phyloP scores from a whole-genome alignment of 331 rosid genomes.

The Malus hybrid region DNA sequence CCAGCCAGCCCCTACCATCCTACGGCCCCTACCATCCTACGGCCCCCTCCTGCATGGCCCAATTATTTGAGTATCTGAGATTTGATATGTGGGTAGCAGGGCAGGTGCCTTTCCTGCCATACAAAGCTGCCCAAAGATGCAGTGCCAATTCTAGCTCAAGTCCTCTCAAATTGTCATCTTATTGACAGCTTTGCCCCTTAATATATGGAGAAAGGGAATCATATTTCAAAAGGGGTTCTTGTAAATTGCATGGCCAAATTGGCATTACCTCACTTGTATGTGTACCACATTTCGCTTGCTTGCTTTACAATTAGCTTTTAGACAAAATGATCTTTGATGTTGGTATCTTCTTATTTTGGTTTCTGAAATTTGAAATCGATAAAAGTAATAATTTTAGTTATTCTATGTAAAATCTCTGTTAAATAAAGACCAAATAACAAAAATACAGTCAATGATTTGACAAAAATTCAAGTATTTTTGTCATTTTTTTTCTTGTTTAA shows the following conservation, averaged over 20 bases:
- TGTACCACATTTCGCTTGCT: too few species aligned
- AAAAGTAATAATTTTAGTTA: too few species aligned
- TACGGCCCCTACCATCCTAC: neutral
- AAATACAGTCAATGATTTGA: too few species aligned
- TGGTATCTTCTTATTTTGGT: too few species aligned
- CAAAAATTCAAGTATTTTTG: too few species aligned
- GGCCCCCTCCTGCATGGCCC: neutral
- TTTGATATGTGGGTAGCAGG: neutral
- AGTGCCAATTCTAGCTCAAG: neutral
- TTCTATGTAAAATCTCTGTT: too few species aligned
- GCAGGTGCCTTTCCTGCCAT: neutral
- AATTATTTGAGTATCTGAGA: neutral
- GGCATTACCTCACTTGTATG: neutral
- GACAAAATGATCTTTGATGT: too few species aligned
- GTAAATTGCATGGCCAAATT: neutral
- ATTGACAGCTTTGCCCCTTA: neutral
- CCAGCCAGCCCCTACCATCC: neutral
- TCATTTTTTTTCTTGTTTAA: too few species aligned
- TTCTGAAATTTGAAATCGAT: fast-evolving
- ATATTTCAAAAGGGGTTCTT: neutral
- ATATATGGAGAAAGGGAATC: neutral
- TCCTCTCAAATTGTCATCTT: neutral
- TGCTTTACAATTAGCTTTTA: too few species aligned
- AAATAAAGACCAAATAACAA: too few species aligned
- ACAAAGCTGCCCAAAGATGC: neutral